Evolutionary conservation across 257 asterid genomes (phyloP), one percentile per base, ranked within the genome.

Genomic region (Capsicum baccatum): DNA sequence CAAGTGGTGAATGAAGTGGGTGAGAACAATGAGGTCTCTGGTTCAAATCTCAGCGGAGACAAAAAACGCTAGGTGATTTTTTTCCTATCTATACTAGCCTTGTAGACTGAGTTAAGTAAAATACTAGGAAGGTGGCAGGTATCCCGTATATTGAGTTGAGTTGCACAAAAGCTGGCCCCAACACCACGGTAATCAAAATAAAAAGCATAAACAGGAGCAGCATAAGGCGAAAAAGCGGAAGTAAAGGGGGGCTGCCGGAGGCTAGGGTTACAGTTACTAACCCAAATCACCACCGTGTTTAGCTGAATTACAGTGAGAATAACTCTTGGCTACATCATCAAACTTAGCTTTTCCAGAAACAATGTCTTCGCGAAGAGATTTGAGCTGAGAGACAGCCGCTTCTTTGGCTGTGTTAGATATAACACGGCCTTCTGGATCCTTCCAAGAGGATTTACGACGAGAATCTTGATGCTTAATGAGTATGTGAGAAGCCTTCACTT

Each of bases 241-340:
- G 57, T 12, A 64, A 21, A 15, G 5, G 4, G 35, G 26, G 63
- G 10, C 62, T 44, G 21, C 52, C 35, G 33, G 79, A 60, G 13
- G 13, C 10, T 21, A 81, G 69, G 82, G 88, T 78, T 52, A 62
- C 92, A 17, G 88, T 78, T 52, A 62, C 92, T 19, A 55, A 96
- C 99, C 98, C 69, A 96, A 94, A 90, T 96, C 98, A 47, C 99
- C 99, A 83, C 97, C 97, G 85, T 98, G 98, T 89, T 94, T 96
- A 86, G 98, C 98, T 86, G 99, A 96, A 93, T 84, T 92, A 88
- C 99, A 96, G 89, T 96, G 95, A 6, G 99, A 96, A 91, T 87
- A 85, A 58, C 87, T 74, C 13, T 91, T 42, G 33, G 99, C 99
- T 83, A 96, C 87, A 79, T 93, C 97, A 74, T 91, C 83, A 86